A percentile compares a stretch with the other conserved stretches of the same genome.
Evolutionary conservation across 192 early-diverging fungal species (phyloP).

Genomic region (Podila minutissima): DNA sequence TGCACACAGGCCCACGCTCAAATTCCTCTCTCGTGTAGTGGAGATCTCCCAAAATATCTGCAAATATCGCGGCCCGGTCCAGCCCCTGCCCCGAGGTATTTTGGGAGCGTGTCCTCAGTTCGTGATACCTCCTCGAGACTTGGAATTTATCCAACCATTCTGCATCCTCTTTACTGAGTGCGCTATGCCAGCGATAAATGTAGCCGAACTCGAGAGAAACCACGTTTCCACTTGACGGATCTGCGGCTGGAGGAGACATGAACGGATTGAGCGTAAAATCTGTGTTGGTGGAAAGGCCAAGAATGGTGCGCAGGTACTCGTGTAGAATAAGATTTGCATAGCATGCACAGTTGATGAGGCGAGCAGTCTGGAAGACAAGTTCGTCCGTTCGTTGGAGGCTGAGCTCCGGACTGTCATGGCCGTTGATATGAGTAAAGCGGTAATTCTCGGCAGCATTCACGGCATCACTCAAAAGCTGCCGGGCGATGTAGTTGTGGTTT

Average conservation of each 20-base stretch:
- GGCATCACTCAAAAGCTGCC: slow-evolving; percentile 46
- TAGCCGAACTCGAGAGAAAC: slow-evolving; percentile 56
- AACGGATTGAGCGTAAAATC: slow-evolving; percentile 49
- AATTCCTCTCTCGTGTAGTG: too few relatives aligned
- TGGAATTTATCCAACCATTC: slow-evolving; percentile 43
- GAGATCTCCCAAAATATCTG: too few relatives aligned
- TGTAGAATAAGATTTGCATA: slow-evolving; percentile 55
- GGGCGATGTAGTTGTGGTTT: slow-evolving; percentile 66
- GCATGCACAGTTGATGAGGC: slow-evolving; percentile 57
- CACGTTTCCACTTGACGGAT: slow-evolving; percentile 51
- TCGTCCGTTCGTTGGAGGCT: slow-evolving; percentile 42
- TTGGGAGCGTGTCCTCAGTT: too few relatives aligned
- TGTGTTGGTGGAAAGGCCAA: slow-evolving; percentile 30
- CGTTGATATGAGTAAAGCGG: slow-evolving; percentile 18
- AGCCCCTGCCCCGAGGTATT: too few relatives aligned
- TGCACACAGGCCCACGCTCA: too few relatives aligned
- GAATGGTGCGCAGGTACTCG: slow-evolving; percentile 58
- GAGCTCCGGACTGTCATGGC: slow-evolving; percentile 11
- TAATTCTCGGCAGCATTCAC: slow-evolving; percentile 47
- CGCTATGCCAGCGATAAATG: slow-evolving; percentile 60
- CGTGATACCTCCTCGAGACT: not conserved
- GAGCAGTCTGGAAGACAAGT: slow-evolving; percentile 60
- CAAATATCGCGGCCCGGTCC: too few relatives aligned
- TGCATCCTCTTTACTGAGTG: slow-evolving; percentile 50
- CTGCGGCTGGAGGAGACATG: slow-evolving; percentile 6